Evolutionary conservation across 257 asterid genomes (phyloP).

Genomic region (Datura wrightii): DNA sequence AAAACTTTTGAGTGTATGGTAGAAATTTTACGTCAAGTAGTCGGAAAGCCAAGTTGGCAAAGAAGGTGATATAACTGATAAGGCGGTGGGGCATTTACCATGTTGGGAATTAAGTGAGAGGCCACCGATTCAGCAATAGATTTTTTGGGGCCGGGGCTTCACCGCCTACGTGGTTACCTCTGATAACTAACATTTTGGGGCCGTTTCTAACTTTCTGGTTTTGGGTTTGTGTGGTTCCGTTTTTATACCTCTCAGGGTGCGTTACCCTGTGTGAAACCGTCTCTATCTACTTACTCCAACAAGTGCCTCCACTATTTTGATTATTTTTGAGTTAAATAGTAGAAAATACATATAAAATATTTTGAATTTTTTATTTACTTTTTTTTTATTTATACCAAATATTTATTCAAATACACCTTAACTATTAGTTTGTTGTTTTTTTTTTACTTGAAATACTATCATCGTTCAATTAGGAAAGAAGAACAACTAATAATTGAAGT

Average conservation of each 20-base stretch:
- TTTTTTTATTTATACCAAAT: too few relatives aligned
- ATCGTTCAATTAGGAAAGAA: too few relatives aligned
- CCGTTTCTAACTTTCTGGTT: neutral
- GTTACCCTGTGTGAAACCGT: neutral
- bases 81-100: conserved; percentile 45
- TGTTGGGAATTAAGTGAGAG: conserved; percentile 30
- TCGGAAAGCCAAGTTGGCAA: conserved; percentile 40
- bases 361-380: too few relatives aligned
- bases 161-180: neutral
- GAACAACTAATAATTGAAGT: too few relatives aligned
- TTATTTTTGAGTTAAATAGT: too few relatives aligned
- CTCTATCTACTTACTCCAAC: neutral
- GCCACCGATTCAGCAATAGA: conserved; percentile 6
- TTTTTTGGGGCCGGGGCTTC: neutral
- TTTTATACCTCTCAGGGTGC: neutral
- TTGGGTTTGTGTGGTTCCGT: conserved; percentile 33
- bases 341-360: too few relatives aligned
- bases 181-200: neutral
- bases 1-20: conserved; percentile 29
- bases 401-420: too few relatives aligned
- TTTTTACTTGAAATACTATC: too few relatives aligned
- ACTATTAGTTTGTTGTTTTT: too few relatives aligned
- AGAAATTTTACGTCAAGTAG: conserved; percentile 33
- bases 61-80: conserved; percentile 42
- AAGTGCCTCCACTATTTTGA: neutral